Base-by-base conservation (phyloP, 768 basidiomycete species). In the Lentinula boryana region DNA sequence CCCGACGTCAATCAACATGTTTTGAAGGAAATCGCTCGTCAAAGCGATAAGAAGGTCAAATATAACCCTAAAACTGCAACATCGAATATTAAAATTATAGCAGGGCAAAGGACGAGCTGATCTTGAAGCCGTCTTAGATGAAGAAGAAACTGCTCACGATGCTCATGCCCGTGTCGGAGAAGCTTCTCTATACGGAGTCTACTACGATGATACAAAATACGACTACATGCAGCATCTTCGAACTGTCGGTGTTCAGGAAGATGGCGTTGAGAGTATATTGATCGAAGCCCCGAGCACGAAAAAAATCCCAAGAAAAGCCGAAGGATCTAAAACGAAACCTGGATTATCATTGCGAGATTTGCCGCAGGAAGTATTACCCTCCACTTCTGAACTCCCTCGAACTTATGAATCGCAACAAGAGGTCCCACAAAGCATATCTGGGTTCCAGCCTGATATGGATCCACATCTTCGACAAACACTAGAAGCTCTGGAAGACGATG, bases 181-280 rank as follows among this genome's bases (percentile, higher is more conserved):
- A 75, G 97, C 97, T 0, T 78, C 89, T 5, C 70, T 85, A 8
- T 95, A 98, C 71, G 97, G 95, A 3, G 76, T 99, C 69, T 93
- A 93, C 75, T 98, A 85, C 74, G 95, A 98, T 75, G 95, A 99
- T 69, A 89, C 92, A 5, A 84, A 94, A 62, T 99, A 99, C 77
- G 92, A 99, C 74, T 99, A 99, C 77, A 94, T 98, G 91, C 89
- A 95, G 71, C 97, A 99, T 74, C 83, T 99, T 48, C 88, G 93
- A 12, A 67, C 83, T 2, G 84, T 92, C 54, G 93, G 92, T 3
- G 68, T 83, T 12, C 82, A 87, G 60, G 91, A 92, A 69, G 91
- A 87, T 48, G 90, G 91, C 10, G 85, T 90, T 7, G 93, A 94
- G 41, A 89, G 86, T 61, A 75, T 92, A 56, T 79, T 95, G 61